phyloP scores from a whole-genome alignment of 2,329 filamentous ascomycete species.

The Penicillium concentricum region DNA sequence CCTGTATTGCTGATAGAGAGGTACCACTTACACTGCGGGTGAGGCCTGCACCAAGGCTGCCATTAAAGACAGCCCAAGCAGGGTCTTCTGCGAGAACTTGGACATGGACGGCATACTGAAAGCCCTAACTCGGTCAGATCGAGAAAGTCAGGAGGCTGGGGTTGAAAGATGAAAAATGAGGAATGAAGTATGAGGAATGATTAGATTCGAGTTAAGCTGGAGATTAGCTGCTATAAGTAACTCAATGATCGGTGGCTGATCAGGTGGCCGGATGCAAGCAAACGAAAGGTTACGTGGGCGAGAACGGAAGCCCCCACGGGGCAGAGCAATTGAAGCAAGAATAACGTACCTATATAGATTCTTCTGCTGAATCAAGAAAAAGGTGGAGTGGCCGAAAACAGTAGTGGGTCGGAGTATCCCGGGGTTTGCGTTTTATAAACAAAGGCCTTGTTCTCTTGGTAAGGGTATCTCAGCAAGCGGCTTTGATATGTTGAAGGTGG shows the following conservation, averaged over 20 bases:
- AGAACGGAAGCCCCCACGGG: slow-evolving; percentile 13
- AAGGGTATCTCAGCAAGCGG: neutral
- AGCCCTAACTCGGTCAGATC: slow-evolving; percentile 31
- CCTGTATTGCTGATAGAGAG: neutral
- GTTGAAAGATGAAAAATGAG: slow-evolving; percentile 20
- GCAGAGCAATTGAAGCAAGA: neutral
- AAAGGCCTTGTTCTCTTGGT: slow-evolving; percentile 11
- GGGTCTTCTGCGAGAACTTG: slow-evolving; percentile 20
- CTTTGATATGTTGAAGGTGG: too few relatives aligned
- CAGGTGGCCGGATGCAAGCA: slow-evolving; percentile 19
- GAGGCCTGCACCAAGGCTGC: slow-evolving; percentile 24
- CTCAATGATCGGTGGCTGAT: slow-evolving; percentile 7
- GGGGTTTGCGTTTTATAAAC: slow-evolving; percentile 18
- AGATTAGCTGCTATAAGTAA: slow-evolving; percentile 34
- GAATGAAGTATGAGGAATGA: slow-evolving; percentile 20
- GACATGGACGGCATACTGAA: slow-evolving; percentile 28
- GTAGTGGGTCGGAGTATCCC: slow-evolving; percentile 8
- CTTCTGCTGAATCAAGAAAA: neutral
- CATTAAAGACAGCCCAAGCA: slow-evolving; percentile 29
- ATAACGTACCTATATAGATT: slow-evolving; percentile 12
- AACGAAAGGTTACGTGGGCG: slow-evolving; percentile 1
- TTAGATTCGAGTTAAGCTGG: slow-evolving; percentile 23
- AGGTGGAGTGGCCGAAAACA: slow-evolving; percentile 17
- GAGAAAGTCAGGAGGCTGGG: slow-evolving; percentile 20
- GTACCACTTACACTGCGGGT: slow-evolving; percentile 26